Evolutionary conservation across 768 basidiomycete species (phyloP), one percentile per base, ranked within the genome.

Genomic region (Macrolepiota fuliginosa): DNA sequence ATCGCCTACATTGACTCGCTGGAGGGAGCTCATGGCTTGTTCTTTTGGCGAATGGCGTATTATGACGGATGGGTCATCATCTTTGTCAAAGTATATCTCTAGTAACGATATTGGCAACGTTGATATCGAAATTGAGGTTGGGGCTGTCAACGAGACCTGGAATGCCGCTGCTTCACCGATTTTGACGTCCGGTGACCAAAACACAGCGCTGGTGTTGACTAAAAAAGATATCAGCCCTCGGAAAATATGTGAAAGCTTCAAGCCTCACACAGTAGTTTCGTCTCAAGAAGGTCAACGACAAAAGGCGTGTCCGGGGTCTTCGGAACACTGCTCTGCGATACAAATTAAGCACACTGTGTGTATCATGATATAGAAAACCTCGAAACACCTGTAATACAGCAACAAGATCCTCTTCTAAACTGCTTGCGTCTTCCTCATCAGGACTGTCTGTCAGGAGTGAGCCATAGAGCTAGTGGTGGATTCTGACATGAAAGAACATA

Each of bases 171-270:
- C 70, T 63, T 87, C 83, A 10, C 79, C 82, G 4, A 95, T 81
- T 55, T 81, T 79, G 25, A 86, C 83, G 61, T 86, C 81, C 0
- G 81, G 63, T 7, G 79, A 71, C 90, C 92, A 95, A 72, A 97
- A 98, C 0, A 86, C 79, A 3, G 88, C 74, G 32, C 75, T 77
- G 0, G 85, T 81, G 39, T 86, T 77, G 62, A 95, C 94, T 95
- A 61, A 1, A 62, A 58, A 45, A 29, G 13, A 47, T 62, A 39
- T 61, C n/a, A 50, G 47, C 58, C 27, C 63, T 60, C 42, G 7
- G 51, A 24, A 42, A 40, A 50, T 46, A 46, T 42, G 49, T 32
- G 61, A 45, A 46, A 36, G n/a, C 17, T n/a, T 9, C 10, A 72
- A 50, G 4, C 47, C 87, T 58, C 71, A 91, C 90, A 78, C 13